phyloP scores from a whole-genome alignment of 2,329 filamentous ascomycete species.

The Trichoderma hamatum region DNA sequence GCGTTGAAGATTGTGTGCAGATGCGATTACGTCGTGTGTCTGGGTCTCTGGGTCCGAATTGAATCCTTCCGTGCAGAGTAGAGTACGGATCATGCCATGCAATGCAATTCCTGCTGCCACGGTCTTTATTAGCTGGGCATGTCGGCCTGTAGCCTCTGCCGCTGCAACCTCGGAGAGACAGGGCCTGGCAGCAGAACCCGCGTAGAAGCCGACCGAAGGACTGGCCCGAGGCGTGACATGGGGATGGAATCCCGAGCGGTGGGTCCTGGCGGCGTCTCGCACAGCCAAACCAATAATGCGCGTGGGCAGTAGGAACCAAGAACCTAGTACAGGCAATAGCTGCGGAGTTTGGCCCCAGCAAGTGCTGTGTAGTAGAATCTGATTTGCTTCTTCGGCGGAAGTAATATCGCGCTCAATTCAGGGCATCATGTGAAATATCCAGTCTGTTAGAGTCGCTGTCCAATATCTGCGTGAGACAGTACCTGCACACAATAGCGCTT shows the following conservation, averaged over 20 bases:
- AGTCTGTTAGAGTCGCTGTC: too few species aligned
- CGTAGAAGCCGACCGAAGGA: conserved; percentile 18
- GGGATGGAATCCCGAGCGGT: neutral
- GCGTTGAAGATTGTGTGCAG: neutral
- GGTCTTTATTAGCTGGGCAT: neutral
- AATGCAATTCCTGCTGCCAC: neutral
- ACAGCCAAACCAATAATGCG: neutral
- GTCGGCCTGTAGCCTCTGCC: too few species aligned
- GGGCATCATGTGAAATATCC: too few species aligned
- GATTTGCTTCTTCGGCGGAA: neutral
- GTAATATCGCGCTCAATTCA: neutral
- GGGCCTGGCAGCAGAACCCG: neutral
- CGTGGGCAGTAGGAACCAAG: neutral
- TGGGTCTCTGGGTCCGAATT: neutral
- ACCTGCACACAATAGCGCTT: neutral
- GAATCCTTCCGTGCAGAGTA: neutral
- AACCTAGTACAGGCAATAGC: too few species aligned
- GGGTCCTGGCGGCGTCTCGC: conserved; percentile 6
- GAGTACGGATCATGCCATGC: neutral
- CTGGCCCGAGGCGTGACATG: neutral
- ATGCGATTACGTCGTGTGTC: neutral
- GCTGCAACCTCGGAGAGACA: neutral
- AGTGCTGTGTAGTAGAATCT: too few species aligned
- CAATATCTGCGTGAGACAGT: neutral
- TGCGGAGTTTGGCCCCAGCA: neutral